Conservation (phyloP, 257 asterid species). For the Rauvolfia tetraphylla region DNA sequence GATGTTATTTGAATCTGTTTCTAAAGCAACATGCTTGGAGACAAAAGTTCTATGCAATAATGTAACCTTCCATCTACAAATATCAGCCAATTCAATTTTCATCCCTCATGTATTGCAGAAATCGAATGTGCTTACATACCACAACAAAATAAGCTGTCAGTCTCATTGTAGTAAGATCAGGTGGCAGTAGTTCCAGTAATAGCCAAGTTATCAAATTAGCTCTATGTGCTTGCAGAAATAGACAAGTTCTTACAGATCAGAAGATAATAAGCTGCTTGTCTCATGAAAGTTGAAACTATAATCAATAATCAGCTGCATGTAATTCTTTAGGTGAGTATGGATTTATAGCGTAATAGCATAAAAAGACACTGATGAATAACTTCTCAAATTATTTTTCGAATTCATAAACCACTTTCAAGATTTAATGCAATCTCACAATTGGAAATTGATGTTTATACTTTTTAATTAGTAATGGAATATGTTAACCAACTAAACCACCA, state of each 20-base stretch:
- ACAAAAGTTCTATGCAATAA: neutral
- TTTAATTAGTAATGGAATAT: neutral
- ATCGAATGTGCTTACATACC: neutral
- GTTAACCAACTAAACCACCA: constrained; percentile 1
- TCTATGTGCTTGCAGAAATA: neutral
- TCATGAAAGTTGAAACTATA: neutral
- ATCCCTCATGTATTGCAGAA: neutral
- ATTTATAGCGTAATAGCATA: neutral
- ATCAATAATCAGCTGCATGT: neutral
- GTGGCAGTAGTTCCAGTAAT: neutral
- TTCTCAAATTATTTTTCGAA: neutral
- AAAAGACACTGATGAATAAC: neutral
- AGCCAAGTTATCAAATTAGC: neutral
- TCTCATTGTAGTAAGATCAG: neutral
- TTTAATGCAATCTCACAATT: neutral
- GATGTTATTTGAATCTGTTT: neutral
- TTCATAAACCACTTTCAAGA: neutral
- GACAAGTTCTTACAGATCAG: neutral
- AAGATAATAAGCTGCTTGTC: neutral
- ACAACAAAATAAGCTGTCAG: neutral
- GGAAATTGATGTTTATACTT: neutral
- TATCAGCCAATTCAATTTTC: neutral
- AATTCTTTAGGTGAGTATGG: neutral
- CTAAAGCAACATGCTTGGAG: neutral
- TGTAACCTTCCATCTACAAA: neutral